phyloP scores from a whole-genome alignment of 768 basidiomycete species.

The Lenzites betulinus region DNA sequence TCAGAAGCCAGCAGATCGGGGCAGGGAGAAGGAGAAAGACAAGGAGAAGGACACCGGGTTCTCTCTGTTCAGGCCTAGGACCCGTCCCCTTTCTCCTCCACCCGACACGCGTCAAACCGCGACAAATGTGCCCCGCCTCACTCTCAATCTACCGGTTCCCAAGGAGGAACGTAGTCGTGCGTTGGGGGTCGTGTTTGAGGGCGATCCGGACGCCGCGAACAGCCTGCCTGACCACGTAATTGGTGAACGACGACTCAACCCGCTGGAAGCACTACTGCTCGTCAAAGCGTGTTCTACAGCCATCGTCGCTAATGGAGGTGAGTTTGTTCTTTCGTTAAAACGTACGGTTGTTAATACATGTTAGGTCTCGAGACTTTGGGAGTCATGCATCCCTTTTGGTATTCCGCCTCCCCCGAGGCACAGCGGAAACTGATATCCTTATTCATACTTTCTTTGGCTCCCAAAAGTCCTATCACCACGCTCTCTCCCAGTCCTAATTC shows the following conservation, averaged over 20 bases:
- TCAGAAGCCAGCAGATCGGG: slow-evolving; percentile 37
- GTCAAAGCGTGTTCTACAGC: slow-evolving; percentile 69
- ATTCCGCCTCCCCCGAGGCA: slow-evolving; percentile 68
- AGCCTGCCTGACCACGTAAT: slow-evolving; percentile 56
- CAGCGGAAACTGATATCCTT: slow-evolving; percentile 71
- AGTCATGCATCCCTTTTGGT: slow-evolving; percentile 86
- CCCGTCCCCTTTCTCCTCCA: slow-evolving; percentile 39
- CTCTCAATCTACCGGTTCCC: slow-evolving; percentile 59
- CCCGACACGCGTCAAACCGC: slow-evolving; percentile 36
- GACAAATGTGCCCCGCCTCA: slow-evolving; percentile 53
- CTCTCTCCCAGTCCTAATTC: slow-evolving; percentile 54
- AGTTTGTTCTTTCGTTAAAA: slow-evolving; percentile 20
- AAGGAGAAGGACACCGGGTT: slow-evolving; percentile 46
- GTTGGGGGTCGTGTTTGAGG: slow-evolving; percentile 61
- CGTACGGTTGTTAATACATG: slow-evolving; percentile 12
- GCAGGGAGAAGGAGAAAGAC: slow-evolving; percentile 39
- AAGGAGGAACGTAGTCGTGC: slow-evolving; percentile 50
- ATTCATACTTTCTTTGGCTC: slow-evolving; percentile 65
- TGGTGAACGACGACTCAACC: slow-evolving; percentile 58
- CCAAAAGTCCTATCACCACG: slow-evolving; percentile 46
- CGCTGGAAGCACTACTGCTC: slow-evolving; percentile 62
- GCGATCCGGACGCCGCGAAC: slow-evolving; percentile 50
- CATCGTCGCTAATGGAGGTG: slow-evolving; percentile 63
- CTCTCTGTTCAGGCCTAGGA: slow-evolving; percentile 52
- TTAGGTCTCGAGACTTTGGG: slow-evolving; percentile 80